A percentile compares a stretch with the other conserved stretches of the same genome.
Conservation (phyloP, 768 basidiomycete genomes). For the Sutorius australiensis region DNA sequence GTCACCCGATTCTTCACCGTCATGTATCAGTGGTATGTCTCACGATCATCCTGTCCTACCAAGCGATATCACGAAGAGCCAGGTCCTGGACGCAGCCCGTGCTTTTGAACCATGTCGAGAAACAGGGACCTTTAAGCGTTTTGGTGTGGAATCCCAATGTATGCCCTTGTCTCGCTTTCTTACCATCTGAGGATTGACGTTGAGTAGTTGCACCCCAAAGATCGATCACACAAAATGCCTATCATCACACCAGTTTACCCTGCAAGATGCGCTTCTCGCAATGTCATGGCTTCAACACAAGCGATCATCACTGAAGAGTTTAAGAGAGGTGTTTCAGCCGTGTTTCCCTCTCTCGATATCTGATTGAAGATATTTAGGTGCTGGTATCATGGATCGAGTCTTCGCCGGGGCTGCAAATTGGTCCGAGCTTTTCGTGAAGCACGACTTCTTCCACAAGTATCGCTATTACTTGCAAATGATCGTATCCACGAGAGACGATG, state of each 20-base stretch:
- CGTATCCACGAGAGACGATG: constrained; percentile 78
- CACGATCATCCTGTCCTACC: neutral
- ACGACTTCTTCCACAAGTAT: constrained; percentile 97
- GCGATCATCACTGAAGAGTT: constrained; percentile 96
- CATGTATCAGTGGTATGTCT: constrained; percentile 90
- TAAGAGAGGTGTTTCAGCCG: constrained; percentile 62
- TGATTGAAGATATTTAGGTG: constrained; percentile 48
- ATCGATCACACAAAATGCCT: constrained; percentile 96
- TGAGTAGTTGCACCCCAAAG: constrained; percentile 80
- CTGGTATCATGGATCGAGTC: constrained; percentile 91
- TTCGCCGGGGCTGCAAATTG: constrained; percentile 79
- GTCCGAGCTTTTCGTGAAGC: constrained; percentile 92
- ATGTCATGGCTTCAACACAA: constrained; percentile 93
- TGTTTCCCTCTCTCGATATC: neutral
- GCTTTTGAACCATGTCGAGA: constrained; percentile 88
- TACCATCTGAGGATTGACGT: neutral
- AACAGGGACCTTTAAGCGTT: constrained; percentile 83
- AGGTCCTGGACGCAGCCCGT: constrained; percentile 99
- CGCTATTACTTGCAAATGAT: constrained; percentile 95
- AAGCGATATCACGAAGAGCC: constrained; percentile 9
- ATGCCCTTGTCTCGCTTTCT: constrained; percentile 3
- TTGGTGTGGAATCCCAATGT: constrained; percentile 98
- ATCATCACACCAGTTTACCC: constrained; percentile 99
- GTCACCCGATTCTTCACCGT: constrained; percentile 98
- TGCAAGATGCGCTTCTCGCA: constrained; percentile 98